A percentile compares a stretch with the other conserved stretches of the same genome.
These are phyloP conservation scores for Tolypocladium ophioglossoides DNA, from an alignment of 2,329 filamentous ascomycete genomes.

Conservation along the genomic window DNA sequence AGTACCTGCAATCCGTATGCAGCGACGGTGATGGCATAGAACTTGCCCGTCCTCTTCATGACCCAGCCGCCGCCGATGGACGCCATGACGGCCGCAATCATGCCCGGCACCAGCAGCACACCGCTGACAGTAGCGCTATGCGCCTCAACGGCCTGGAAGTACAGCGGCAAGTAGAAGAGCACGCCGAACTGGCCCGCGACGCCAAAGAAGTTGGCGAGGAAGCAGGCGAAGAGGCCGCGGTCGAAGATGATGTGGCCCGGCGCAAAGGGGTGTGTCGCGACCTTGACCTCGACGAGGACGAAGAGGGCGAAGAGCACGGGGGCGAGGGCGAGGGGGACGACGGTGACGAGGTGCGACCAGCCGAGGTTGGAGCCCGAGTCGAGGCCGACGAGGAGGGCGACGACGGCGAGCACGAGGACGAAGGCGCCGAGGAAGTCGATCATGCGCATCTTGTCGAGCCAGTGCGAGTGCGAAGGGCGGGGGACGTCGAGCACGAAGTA, in stretches of 20 bases:
- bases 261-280: constrained; percentile 63
- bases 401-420: constrained; percentile 53
- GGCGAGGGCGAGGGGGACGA: constrained; percentile 45
- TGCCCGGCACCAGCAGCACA: constrained; percentile 54
- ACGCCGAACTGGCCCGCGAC: constrained; percentile 45
- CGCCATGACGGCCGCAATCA: constrained; percentile 50
- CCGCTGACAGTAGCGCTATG: constrained; percentile 54
- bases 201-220: constrained; percentile 62
- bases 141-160: constrained; percentile 63
- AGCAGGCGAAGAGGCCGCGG: constrained; percentile 54
- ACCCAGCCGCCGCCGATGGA: constrained; percentile 54
- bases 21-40: constrained; percentile 36
- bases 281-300: constrained; percentile 53
- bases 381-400: constrained; percentile 56
- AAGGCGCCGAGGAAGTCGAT: constrained; percentile 67
- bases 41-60: constrained; percentile 61
- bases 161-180: constrained; percentile 66
- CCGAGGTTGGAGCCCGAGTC: constrained; percentile 64
- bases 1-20: constrained; percentile 41
- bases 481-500: constrained; percentile 53
- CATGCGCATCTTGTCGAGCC: constrained; percentile 53
- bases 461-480: constrained; percentile 48
- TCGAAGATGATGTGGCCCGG: constrained; percentile 65
- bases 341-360: constrained; percentile 50
- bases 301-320: constrained; percentile 55